Conservation (phyloP, 306 rosid genomes). For the Sindora glabra region DNA sequence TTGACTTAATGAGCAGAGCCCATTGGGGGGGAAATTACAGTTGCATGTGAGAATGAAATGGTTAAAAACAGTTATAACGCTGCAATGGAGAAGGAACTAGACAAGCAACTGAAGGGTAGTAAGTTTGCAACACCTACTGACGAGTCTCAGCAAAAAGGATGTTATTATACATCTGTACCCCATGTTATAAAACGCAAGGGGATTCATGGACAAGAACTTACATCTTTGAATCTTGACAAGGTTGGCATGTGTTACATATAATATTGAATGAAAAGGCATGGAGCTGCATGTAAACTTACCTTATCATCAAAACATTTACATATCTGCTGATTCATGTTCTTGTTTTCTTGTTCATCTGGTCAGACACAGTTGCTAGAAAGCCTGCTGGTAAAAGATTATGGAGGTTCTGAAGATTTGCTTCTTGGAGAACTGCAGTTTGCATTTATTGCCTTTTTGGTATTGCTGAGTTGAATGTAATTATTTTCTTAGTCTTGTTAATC, state of each 20-base stretch:
- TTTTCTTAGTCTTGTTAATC: background rate
- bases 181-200: slow-evolving; percentile 66
- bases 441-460: slow-evolving; percentile 71
- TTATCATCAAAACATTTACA: background rate
- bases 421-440: slow-evolving; percentile 93
- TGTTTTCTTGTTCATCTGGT: slow-evolving; percentile 15
- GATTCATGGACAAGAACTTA: slow-evolving; percentile 66
- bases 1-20: slow-evolving; percentile 50
- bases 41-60: slow-evolving; percentile 49
- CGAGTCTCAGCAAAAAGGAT: slow-evolving; percentile 47
- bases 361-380: slow-evolving; percentile 77
- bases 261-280: too few relatives aligned
- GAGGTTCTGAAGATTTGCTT: slow-evolving; percentile 73
- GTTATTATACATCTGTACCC: slow-evolving; percentile 82
- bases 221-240: slow-evolving; percentile 88
- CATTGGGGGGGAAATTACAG: slow-evolving; percentile 80
- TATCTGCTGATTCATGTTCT: slow-evolving; percentile 6
- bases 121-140: slow-evolving; percentile 43
- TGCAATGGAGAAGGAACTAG: slow-evolving; percentile 53
- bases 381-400: slow-evolving; percentile 55
- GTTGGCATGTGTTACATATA: slow-evolving; percentile 19
- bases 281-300: background rate
- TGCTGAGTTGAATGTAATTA: background rate
- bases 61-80: slow-evolving; percentile 35
- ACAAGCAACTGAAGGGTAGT: slow-evolving; percentile 49